Evolutionary conservation across 306 rosid genomes (phyloP), one percentile per base, ranked within the genome.

Genomic region (Prunus padus): DNA sequence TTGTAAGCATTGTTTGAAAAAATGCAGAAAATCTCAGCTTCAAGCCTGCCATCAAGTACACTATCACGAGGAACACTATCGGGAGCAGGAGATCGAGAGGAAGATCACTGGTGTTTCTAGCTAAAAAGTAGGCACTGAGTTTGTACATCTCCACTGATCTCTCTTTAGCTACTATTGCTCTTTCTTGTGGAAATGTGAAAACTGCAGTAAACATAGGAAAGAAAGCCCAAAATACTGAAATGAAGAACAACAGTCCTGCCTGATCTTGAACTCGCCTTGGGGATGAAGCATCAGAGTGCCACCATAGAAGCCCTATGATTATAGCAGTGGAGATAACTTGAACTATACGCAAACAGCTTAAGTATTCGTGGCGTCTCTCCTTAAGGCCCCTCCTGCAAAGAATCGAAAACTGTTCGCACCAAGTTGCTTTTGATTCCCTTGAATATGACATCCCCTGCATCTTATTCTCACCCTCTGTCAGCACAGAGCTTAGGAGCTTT

Each of bases 151-250:
- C 93, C 15, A 90, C 97, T 28, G 97, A 90, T 68, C 99, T 80
- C 82, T 95, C 99, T 76, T 95, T 95, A 18, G 40, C 81, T 54
- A 95, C 71, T 95, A 95, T 92, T 22, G 97, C 97, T 85, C 99
- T 89, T 71, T 95, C 99, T 92, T 95, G 99, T 42, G 99, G 99
- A 75, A 95, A 95, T 65, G 97, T 89, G 74, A 95, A 95, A 74
- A 95, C 88, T 47, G 97, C 92, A 1, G 91, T 92, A 83, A 92
- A 94, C 30, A 95, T 90, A 0, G 99, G 99, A 60, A 92, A 92
- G 80, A 92, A 95, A 23, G 96, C 97, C 99, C 97, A 95, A 57
- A 95, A 95, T 4, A 95, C 97, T 7, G 97, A 91, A 55, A 95
- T 90, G 75, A 95, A 95, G 97, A 95, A 95, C 59, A 95, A 88